Conservation (phyloP, 352 stramenopile species). For the Plasmopara muralis region DNA sequence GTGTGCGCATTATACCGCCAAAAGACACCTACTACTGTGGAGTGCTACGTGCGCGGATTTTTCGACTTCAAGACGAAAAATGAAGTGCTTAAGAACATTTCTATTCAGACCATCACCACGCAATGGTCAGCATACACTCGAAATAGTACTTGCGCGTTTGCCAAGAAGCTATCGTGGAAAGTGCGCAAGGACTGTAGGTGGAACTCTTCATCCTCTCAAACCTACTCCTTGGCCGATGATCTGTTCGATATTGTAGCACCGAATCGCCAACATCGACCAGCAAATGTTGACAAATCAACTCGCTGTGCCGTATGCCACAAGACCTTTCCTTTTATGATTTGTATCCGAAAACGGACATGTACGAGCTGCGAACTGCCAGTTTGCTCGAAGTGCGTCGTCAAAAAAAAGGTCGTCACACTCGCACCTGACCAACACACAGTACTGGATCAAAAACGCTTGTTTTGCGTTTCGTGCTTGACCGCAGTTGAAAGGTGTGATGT, state of each 20-base stretch:
- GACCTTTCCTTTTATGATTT: conserved; percentile 18
- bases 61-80: conserved; percentile 33
- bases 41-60: conserved; percentile 41
- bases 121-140: conserved; percentile 28
- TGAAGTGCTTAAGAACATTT: conserved; percentile 26
- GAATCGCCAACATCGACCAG: conserved; percentile 2
- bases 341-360: conserved; percentile 19
- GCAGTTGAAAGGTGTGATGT: conserved; percentile 25
- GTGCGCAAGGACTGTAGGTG: conserved; percentile 27
- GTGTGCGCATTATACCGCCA: conserved; percentile 37
- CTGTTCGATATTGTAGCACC: conserved; percentile 21
- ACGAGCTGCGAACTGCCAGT: conserved; percentile 27
- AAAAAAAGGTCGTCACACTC: conserved; percentile 30
- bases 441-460: conserved; percentile 26
- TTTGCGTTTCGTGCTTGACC: conserved; percentile 25
- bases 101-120: conserved; percentile 25
- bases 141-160: conserved; percentile 27
- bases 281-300: conserved; percentile 3
- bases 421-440: conserved; percentile 30
- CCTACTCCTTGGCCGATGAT: conserved; percentile 31
- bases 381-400: conserved; percentile 33
- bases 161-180: conserved; percentile 33
- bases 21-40: conserved; percentile 23
- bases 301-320: conserved; percentile 23
- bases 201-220: conserved; percentile 21